Conservation (phyloP, 2,329 filamentous ascomycete genomes). For the Beauveria rudraprayagi region DNA sequence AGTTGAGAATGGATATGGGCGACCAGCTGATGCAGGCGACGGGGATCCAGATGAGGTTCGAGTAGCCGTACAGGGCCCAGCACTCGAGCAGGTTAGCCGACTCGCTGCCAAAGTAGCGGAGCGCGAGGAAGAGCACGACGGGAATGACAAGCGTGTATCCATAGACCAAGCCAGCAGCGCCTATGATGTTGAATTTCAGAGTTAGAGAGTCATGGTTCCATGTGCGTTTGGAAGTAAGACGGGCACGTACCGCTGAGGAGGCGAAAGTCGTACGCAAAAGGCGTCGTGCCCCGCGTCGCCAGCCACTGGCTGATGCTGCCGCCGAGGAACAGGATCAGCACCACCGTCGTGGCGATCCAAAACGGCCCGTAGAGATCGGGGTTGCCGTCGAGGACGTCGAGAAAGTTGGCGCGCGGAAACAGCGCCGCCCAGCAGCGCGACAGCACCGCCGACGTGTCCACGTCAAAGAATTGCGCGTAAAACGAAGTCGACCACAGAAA, state of each 20-base stretch:
- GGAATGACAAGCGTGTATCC: constrained; percentile 89
- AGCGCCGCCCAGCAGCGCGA: constrained; percentile 81
- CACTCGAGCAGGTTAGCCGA: constrained; percentile 90
- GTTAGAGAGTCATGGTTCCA: not conserved
- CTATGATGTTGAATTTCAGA: constrained; percentile 26
- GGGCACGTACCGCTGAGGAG: constrained; percentile 64
- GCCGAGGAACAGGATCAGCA: constrained; percentile 89
- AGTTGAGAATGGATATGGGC: constrained; percentile 79
- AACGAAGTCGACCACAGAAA: constrained; percentile 89
- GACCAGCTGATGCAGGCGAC: constrained; percentile 91
- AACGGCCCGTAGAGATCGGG: constrained; percentile 94
- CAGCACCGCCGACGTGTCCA: constrained; percentile 86
- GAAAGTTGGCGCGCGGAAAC: constrained; percentile 86
- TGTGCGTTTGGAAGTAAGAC: no score
- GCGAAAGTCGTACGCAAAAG: constrained; percentile 87
- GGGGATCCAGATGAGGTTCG: constrained; percentile 94
- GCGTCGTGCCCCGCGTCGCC: constrained; percentile 54
- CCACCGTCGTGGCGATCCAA: constrained; percentile 97
- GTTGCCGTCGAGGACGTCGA: constrained; percentile 94
- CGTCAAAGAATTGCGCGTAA: constrained; percentile 98
- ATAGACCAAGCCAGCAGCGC: constrained; percentile 86
- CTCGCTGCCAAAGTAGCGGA: constrained; percentile 94
- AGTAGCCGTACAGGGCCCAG: constrained; percentile 92
- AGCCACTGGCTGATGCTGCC: constrained; percentile 93
- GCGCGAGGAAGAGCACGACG: constrained; percentile 72